phyloP scores from a whole-genome alignment of 2,329 filamentous ascomycete species.

The Aspergillus vadensis region DNA sequence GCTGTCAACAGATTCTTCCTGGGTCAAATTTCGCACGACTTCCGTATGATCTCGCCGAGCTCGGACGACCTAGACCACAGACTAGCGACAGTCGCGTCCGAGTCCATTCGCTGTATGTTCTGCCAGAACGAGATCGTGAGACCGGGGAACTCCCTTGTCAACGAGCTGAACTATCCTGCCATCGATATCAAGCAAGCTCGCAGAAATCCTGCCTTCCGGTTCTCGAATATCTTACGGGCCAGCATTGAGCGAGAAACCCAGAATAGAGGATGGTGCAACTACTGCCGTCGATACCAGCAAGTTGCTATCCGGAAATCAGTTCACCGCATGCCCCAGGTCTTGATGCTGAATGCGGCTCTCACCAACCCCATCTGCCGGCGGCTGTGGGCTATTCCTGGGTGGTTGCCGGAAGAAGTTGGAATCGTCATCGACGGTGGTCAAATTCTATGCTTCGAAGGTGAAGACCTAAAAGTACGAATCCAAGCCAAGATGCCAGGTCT shows the following conservation, averaged over 20 bases:
- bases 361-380: constrained; percentile 69
- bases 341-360: constrained; percentile 81
- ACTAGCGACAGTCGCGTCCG: constrained; percentile 46
- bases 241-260: constrained; percentile 89
- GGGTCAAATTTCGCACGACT: constrained; percentile 77
- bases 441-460: constrained; percentile 91
- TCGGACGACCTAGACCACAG: constrained; percentile 71
- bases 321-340: constrained; percentile 76
- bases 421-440: constrained; percentile 88
- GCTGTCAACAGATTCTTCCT: constrained; percentile 82
- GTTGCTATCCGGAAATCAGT: constrained; percentile 83
- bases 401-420: constrained; percentile 91
- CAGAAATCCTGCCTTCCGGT: constrained; percentile 58
- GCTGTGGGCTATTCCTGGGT: constrained; percentile 85
- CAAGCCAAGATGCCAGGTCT: constrained; percentile 79
- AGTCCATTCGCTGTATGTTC: constrained; percentile 75
- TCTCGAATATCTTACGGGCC: constrained; percentile 88
- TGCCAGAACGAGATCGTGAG: constrained; percentile 85
- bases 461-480: constrained; percentile 78
- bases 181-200: constrained; percentile 54
- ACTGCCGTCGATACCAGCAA: constrained; percentile 87
- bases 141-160: constrained; percentile 76
- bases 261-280: constrained; percentile 88
- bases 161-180: constrained; percentile 79
- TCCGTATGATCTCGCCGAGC: constrained; percentile 64